phyloP scores from a whole-genome alignment of 306 rosid species.

The Citrullus amarus region DNA sequence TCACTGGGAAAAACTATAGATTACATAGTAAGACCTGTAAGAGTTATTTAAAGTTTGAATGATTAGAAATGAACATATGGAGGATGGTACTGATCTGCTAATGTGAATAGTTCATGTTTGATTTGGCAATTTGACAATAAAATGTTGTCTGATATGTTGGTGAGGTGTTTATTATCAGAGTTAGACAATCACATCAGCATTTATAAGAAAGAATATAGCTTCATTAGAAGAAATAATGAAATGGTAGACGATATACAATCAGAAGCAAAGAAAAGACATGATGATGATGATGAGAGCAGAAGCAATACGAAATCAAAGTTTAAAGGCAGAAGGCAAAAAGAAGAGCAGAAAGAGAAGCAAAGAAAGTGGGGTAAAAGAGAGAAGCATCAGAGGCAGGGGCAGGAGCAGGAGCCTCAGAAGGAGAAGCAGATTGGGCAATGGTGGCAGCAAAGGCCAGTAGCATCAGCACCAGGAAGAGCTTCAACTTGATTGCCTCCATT shows the following conservation, averaged over 20 bases:
- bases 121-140: not conserved
- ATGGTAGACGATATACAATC: not conserved
- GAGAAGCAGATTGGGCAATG: not conserved
- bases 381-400: conserved; percentile 5
- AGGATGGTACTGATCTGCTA: not conserved
- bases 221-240: not conserved
- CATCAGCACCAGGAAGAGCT: not conserved
- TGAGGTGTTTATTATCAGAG: not conserved
- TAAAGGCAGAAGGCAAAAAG: not conserved
- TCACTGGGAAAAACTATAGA: not conserved
- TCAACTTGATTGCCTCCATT: conserved; percentile 8
- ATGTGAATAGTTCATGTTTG: not conserved
- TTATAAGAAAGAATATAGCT: conserved; percentile 4
- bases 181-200: not conserved
- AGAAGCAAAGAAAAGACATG: not conserved
- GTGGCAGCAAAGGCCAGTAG: not conserved
- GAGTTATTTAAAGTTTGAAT: not conserved
- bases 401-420: conserved; percentile 6
- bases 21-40: not conserved
- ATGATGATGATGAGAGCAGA: too few relatives aligned
- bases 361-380: conserved; percentile 6
- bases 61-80: not conserved
- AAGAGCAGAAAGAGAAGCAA: conserved; percentile 9
- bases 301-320: not conserved
- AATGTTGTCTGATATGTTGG: not conserved